A percentile compares a stretch with the other conserved stretches of the same genome.
Evolutionary conservation across 441 rosid genomes (phyloP).

Genomic region (Syzygium syzygioides): DNA sequence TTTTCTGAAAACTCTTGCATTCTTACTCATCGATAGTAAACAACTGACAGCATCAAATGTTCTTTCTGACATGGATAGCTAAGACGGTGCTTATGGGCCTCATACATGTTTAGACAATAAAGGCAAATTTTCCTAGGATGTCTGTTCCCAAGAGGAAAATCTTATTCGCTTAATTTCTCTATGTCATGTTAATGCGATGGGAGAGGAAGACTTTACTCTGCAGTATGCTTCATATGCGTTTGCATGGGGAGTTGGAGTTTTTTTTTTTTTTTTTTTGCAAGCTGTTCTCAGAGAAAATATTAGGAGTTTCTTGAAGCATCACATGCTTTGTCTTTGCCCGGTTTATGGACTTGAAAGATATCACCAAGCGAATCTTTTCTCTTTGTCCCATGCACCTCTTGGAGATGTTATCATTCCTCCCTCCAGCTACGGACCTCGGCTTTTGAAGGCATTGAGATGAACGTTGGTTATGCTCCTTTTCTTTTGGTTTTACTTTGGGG

Average conservation of each 20-base stretch:
- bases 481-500: not conserved
- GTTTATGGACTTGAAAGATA: not conserved
- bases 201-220: not conserved
- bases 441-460: not conserved
- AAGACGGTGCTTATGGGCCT: not conserved
- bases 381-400: not conserved
- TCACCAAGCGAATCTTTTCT: not conserved
- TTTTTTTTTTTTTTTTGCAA: not conserved
- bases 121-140: not conserved
- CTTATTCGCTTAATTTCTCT: not conserved
- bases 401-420: not conserved
- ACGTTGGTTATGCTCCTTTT: not conserved
- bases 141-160: not conserved
- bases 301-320: not conserved
- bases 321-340: not conserved
- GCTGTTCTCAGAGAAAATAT: not conserved
- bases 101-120: not conserved
- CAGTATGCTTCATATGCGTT: not conserved
- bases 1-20: not conserved
- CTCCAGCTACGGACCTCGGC: not conserved
- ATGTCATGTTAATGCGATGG: not conserved
- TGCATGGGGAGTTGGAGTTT: not conserved
- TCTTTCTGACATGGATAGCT: not conserved
- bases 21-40: not conserved
- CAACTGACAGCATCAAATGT: not conserved